Percentiles rank a stretch among this genome's conserved stretches.
Conservation (phyloP, 352 stramenopile genomes). For the Peronospora belbahrii region DNA sequence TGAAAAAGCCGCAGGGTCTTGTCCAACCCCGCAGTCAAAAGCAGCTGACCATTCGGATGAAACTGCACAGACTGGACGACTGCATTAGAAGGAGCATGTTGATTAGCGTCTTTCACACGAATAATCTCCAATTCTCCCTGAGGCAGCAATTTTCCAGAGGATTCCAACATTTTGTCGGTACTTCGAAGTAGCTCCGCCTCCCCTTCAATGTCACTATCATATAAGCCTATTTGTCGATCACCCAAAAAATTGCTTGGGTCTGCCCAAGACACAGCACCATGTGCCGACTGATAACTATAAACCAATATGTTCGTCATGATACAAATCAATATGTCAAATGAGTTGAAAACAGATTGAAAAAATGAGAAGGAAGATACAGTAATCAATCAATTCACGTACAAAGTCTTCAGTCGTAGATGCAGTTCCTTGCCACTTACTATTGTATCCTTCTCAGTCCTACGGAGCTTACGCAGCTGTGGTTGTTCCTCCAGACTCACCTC, state of each 20-base stretch:
- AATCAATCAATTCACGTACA: slow-evolving; percentile 30
- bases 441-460: slow-evolving; percentile 65
- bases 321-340: not conserved
- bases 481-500: slow-evolving; percentile 64
- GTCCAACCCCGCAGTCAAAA: slow-evolving; percentile 87
- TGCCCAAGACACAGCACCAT: slow-evolving; percentile 56
- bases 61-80: slow-evolving; percentile 87
- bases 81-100: slow-evolving; percentile 75
- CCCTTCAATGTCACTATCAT: slow-evolving; percentile 61
- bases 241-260: slow-evolving; percentile 63
- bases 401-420: slow-evolving; percentile 74
- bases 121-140: slow-evolving; percentile 55
- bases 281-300: slow-evolving; percentile 48
- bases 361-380: too few relatives aligned
- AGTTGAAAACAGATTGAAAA: not conserved
- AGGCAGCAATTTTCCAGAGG: slow-evolving; percentile 41
- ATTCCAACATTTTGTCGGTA: slow-evolving; percentile 50
- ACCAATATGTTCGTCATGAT: too few relatives aligned
- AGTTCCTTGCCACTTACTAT: slow-evolving; percentile 64
- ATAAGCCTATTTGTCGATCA: slow-evolving; percentile 17
- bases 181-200: slow-evolving; percentile 43
- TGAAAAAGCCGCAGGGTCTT: slow-evolving; percentile 92
- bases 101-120: slow-evolving; percentile 89
- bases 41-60: slow-evolving; percentile 80
- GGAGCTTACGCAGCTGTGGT: slow-evolving; percentile 72